Evolutionary conservation across 805 yeast genomes (phyloP).

Genomic region (Kodamaea kakaduensis): DNA sequence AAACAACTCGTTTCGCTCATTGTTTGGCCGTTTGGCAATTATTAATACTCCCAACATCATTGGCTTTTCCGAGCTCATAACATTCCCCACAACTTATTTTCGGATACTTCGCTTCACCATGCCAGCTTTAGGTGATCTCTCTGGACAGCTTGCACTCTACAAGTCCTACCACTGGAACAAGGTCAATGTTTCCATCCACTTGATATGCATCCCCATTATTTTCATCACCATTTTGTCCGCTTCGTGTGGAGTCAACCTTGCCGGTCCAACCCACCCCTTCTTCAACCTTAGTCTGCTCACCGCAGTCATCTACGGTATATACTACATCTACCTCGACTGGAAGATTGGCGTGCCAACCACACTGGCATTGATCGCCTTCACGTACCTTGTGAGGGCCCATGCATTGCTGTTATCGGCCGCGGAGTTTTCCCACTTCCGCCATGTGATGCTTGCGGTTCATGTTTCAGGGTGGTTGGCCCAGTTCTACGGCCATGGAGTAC

Average conservation of each 20-base stretch:
- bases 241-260: conserved; percentile 21
- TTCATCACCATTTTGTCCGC: conserved; percentile 50
- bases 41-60: no score
- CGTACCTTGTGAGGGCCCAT: conserved; percentile 18
- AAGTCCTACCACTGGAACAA: conserved; percentile 49
- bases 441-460: conserved; percentile 30
- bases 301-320: conserved; percentile 48
- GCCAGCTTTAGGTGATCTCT: conserved; percentile 33
- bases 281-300: conserved; percentile 46
- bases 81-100: no score
- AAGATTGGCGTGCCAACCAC: conserved; percentile 32
- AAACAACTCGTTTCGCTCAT: no score
- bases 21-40: no score
- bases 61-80: no score
- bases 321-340: conserved; percentile 57
- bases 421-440: conserved; percentile 1
- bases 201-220: conserved; percentile 76
- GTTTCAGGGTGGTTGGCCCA: conserved; percentile 72
- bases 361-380: conserved; percentile 20
- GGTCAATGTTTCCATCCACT: conserved; percentile 71
- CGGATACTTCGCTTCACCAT: no score
- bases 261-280: conserved; percentile 20
- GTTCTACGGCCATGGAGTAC: conserved; percentile 81
- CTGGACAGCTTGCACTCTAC: conserved; percentile 38
- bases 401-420: conserved; percentile 1